Evolutionary conservation across 1,284 basidiomycete genomes (phyloP), one percentile per base, ranked within the genome.

Genomic region (Cystobasidium sp.): DNA sequence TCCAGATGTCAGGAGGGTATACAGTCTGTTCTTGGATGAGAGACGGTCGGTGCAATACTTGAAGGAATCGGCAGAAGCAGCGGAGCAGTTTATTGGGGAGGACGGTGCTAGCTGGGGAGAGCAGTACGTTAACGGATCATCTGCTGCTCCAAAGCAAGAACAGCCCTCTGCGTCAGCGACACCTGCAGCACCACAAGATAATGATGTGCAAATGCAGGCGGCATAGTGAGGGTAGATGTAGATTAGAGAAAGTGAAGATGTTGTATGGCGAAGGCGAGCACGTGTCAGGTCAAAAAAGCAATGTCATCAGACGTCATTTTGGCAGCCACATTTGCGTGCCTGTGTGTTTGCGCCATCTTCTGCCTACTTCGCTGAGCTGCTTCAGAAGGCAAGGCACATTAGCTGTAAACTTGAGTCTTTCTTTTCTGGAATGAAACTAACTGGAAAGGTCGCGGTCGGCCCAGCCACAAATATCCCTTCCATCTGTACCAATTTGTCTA

Each of bases 11-110:
- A 79, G 82, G 43, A 78, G 83, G 39, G 83, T 83, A 4, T 84
- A 84, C 76, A 76, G 76, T 7, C 75, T 80, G 81, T 99, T 98
- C 84, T 90, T 94, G 85, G 95, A 99, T 81, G 95, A 97, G 81
- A 94, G 94, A 83, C 86, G 96, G 76, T 95, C 92, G 78, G 91
- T 97, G 41, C 89, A 94, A 80, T 99, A 94, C 89, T 85, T 98
- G 24, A 84, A 84, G 76, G 85, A 96, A 89, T 64, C 59, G 16
- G 70, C 70, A 37, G 70, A 73, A 52, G 62, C 70, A 20, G 70
- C 70, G 18, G 70, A 73, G n/a, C 56, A 59, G 31, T 59, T 73
- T 52, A 73, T 73, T 20, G 70, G 70, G 4, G 46, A 49, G 46
- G 70, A 66, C 9, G 31, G 24, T 18, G 63, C 49, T 14, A 64